Evolutionary conservation across 345 rosid species (phyloP), one percentile per base, ranked within the genome.

Genomic region (Ceriops tagal): DNA sequence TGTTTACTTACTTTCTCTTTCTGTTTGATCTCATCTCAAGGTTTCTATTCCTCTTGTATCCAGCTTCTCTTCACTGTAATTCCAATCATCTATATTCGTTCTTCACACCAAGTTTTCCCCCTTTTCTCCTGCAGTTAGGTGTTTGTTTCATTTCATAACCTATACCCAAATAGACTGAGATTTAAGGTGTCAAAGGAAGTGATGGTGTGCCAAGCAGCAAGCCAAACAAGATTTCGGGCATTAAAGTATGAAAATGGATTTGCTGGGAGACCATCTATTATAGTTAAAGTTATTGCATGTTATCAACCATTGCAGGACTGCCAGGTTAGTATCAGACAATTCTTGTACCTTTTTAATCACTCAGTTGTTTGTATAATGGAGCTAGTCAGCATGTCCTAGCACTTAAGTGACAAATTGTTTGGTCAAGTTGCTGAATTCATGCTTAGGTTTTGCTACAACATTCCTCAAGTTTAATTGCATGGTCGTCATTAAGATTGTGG

Each of bases 171-270:
- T 68, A 65, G 64, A 34, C 65, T 49, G 22, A 66, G 62, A 75
- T 73, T 58, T 68, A 76, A 78, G 79, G 67, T 83, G 43, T 62
- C 61, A 58, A 43, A 74, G 64, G 34, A 63, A 59, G 96, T 92
- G 85, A 95, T 95, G 99, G 99, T 95, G 88, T 87, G 98, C 77
- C 99, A 95, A 87, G 89, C 96, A 69, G 98, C 98, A 39, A 79
- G 93, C 74, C 92, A 85, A 77, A 92, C 96, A 72, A 95, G 93
- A 87, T 95, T 92, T 80, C 93, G 92, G 74, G 97, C 90, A 20
- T 81, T 89, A 65, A 95, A 90, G 76, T 80, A 92, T 77, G 96
- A 88, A 81, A 80, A 83, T 72, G 97, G 99, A 66, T 83, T 78
- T 84, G 89, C 96, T 52, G 97, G 97, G 82, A 87, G 73, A 71